A percentile compares a stretch with the other conserved stretches of the same genome.
Evolutionary conservation across 179 eudicot genomes (phyloP).

Genomic region (Silene noctiflora): DNA sequence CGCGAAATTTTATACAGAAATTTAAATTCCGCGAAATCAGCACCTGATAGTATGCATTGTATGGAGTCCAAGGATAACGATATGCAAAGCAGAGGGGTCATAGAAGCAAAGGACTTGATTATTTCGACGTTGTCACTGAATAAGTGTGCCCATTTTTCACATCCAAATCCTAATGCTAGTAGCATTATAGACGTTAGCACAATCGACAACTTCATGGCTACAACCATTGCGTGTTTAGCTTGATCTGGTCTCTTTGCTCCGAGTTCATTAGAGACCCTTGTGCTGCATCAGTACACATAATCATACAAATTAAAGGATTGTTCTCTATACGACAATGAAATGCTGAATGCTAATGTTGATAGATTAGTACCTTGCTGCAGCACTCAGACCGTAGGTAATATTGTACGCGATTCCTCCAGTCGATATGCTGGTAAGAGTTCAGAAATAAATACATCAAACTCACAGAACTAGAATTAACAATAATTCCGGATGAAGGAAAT

Average conservation of each 20-base stretch:
- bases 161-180: slow-evolving; percentile 50
- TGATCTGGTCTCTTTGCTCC: slow-evolving; percentile 53
- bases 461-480: too few relatives aligned
- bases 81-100: slow-evolving; percentile 50
- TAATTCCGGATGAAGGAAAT: neutral
- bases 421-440: slow-evolving; percentile 44
- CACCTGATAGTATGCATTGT: slow-evolving; percentile 78
- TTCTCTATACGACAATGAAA: too few relatives aligned
- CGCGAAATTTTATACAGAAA: too few relatives aligned
- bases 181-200: slow-evolving; percentile 36
- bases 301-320: too few relatives aligned
- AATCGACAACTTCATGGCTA: slow-evolving; percentile 57
- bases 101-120: slow-evolving; percentile 40
- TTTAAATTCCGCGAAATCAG: too few relatives aligned
- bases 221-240: slow-evolving; percentile 70
- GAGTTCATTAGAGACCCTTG: slow-evolving; percentile 81
- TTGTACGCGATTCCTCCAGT: slow-evolving; percentile 62
- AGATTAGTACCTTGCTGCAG: slow-evolving; percentile 57
- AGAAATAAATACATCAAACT: neutral
- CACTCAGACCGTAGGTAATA: slow-evolving; percentile 62
- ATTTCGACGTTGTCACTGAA: slow-evolving; percentile 51
- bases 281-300: slow-evolving; percentile 31
- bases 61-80: slow-evolving; percentile 53
- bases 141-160: slow-evolving; percentile 57
- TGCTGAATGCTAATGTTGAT: neutral